Percentiles rank a stretch among this genome's conserved stretches.
Conservation (phyloP, 2,329 filamentous ascomycete species). For the Botrytis fabae region DNA sequence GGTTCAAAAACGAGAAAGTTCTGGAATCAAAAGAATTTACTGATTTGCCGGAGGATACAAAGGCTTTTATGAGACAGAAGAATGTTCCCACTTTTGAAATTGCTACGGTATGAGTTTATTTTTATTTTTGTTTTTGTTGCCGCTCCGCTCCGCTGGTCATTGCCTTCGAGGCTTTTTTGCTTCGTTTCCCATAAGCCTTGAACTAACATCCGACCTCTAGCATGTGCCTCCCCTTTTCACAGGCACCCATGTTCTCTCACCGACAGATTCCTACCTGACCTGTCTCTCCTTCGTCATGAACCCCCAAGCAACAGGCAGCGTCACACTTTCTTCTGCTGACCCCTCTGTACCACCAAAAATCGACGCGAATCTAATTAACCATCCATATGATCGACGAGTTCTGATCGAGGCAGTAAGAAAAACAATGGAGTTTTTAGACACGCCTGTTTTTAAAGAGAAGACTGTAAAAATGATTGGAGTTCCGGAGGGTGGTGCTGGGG, state of each 20-base stretch:
- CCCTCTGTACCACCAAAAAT: constrained; percentile 65
- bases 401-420: constrained; percentile 48
- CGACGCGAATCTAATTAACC: constrained; percentile 57
- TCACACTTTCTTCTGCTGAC: constrained; percentile 60
- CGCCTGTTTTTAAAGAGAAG: background rate
- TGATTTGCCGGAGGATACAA: background rate
- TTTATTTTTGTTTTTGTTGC: background rate
- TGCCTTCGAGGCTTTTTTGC: background rate
- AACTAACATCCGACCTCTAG: constrained; percentile 11
- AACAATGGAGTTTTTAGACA: background rate
- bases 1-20: background rate
- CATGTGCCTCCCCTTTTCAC: constrained; percentile 37
- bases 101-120: background rate
- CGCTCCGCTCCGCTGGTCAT: too few relatives aligned
- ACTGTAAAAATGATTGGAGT: constrained; percentile 17
- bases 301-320: constrained; percentile 58
- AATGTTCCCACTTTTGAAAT: constrained; percentile 13
- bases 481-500: background rate
- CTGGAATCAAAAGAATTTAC: constrained; percentile 1
- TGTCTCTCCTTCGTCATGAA: constrained; percentile 54
- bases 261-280: constrained; percentile 46
- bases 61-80: background rate
- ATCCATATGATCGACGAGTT: constrained; percentile 53
- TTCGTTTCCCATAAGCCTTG: background rate
- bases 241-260: constrained; percentile 42